Conservation (phyloP, 1,284 basidiomycete species). For the Chalciporus piperatoides region DNA sequence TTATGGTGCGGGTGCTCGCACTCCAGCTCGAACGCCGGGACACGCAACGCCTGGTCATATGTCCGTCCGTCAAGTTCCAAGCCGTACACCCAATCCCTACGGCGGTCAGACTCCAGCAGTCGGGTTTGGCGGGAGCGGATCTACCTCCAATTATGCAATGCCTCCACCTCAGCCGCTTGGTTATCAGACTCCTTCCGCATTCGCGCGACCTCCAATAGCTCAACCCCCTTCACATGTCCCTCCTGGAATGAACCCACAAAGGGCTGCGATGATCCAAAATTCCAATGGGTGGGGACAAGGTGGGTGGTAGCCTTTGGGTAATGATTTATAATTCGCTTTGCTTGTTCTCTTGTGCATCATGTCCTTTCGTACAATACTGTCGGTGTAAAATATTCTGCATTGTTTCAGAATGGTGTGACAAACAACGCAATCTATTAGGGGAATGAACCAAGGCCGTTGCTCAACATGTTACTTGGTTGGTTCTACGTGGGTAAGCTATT, state of each 20-base stretch:
- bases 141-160: conserved; percentile 29
- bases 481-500: not conserved
- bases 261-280: conserved; percentile 58
- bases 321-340: conserved; percentile 15
- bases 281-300: conserved; percentile 35
- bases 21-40: conserved; percentile 70
- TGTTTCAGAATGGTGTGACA: conserved; percentile 22
- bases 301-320: conserved; percentile 30
- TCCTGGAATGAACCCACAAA: conserved; percentile 59
- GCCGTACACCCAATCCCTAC: conserved; percentile 75
- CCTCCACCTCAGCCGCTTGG: conserved; percentile 48
- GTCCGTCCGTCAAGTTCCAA: conserved; percentile 60
- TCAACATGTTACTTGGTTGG: not conserved
- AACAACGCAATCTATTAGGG: not conserved
- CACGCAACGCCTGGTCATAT: conserved; percentile 71
- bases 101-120: conserved; percentile 48
- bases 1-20: conserved; percentile 69
- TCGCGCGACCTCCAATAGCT: conserved; percentile 41
- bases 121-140: conserved; percentile 28
- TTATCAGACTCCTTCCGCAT: conserved; percentile 57
- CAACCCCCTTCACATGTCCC: conserved; percentile 42
- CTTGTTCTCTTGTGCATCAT: conserved; percentile 11
- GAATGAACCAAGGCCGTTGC: not conserved
- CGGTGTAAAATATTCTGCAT: conserved; percentile 27
- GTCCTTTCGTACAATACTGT: conserved; percentile 22